Evolutionary conservation across 2,329 filamentous ascomycete species (phyloP).

Genomic region (Epichloe brachyelytri): DNA sequence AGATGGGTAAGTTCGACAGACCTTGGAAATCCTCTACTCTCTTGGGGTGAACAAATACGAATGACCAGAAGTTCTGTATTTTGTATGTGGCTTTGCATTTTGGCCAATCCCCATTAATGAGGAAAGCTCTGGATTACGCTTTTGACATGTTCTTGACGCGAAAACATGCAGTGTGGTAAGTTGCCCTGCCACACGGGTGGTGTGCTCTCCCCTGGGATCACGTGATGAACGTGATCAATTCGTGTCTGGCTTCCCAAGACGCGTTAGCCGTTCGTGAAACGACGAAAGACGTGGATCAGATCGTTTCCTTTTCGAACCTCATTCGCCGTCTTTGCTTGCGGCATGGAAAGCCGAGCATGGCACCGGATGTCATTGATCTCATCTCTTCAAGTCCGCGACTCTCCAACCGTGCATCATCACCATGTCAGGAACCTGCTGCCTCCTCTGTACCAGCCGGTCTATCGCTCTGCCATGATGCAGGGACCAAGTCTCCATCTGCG

Average conservation of each 20-base stretch:
- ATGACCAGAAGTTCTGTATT: too few relatives aligned
- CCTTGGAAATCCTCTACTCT: too few relatives aligned
- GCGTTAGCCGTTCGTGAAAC: background rate
- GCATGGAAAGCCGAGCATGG: slow-evolving; percentile 12
- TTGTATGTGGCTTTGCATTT: too few relatives aligned
- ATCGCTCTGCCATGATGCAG: background rate
- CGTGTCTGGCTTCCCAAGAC: background rate
- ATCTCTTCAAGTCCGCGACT: slow-evolving; percentile 23
- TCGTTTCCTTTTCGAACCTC: background rate
- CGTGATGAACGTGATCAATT: background rate
- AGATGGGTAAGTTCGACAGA: too few relatives aligned
- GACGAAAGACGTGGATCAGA: background rate
- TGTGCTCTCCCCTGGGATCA: background rate
- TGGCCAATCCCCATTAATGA: too few relatives aligned
- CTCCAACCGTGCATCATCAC: background rate
- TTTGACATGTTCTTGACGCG: background rate
- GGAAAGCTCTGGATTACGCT: background rate
- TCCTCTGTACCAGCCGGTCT: background rate
- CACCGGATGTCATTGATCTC: slow-evolving; percentile 22
- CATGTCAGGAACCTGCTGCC: background rate
- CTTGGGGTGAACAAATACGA: too few relatives aligned
- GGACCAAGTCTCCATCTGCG: background rate
- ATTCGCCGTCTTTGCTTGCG: background rate
- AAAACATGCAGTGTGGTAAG: background rate
- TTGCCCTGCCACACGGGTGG: too few relatives aligned